Percentiles rank a stretch among this genome's conserved stretches.
These are phyloP conservation scores for Sporothrix variecibatus DNA, from an alignment of 2,329 filamentous ascomycete species.

Conservation along the genomic window DNA sequence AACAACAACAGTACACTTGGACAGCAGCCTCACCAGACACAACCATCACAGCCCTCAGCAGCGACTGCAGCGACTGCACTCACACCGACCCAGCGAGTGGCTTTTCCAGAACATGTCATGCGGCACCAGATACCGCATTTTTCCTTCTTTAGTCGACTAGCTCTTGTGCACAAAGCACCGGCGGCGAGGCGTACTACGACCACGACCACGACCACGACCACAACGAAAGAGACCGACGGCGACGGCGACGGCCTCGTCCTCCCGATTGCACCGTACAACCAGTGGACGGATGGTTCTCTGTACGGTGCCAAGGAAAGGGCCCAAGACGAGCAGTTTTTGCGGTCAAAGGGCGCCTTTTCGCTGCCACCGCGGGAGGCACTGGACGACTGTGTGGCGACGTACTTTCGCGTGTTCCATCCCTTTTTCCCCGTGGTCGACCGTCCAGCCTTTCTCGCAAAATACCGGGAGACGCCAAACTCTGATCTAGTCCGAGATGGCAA, in stretches of 20 bases:
- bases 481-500: background rate
- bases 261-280: background rate
- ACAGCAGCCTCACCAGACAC: background rate
- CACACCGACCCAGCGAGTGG: background rate
- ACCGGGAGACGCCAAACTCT: background rate
- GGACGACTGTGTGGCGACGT: background rate
- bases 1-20: background rate
- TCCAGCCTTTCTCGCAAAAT: background rate
- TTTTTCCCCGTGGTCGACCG: background rate
- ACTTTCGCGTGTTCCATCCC: background rate
- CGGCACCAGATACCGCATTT: conserved; percentile 1
- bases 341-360: background rate
- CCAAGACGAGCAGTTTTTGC: background rate
- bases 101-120: background rate
- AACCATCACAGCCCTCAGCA: background rate
- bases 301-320: background rate
- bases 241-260: background rate
- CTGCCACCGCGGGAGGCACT: background rate
- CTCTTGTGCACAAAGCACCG: background rate
- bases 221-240: background rate
- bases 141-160: background rate
- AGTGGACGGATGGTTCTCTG: background rate
- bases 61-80: background rate
- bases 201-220: background rate
- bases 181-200: background rate